These are phyloP conservation scores for Rhodotorula taiwanensis DNA, from an alignment of 768 basidiomycete species.

Conservation along the genomic window DNA sequence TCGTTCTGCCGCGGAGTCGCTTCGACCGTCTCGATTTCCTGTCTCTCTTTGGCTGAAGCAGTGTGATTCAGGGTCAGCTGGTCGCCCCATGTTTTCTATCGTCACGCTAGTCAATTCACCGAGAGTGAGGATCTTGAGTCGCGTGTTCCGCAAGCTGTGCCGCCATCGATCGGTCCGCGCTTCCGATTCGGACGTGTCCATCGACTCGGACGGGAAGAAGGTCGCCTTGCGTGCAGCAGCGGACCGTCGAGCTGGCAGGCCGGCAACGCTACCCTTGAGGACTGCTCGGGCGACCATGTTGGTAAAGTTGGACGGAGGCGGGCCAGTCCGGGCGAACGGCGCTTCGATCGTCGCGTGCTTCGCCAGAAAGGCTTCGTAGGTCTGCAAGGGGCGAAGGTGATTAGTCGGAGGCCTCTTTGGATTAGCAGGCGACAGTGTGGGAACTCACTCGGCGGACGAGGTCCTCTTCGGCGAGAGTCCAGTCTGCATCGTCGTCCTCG, in stretches of 20 bases:
- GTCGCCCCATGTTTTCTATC: too few relatives aligned
- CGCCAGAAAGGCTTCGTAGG: slow-evolving; percentile 22
- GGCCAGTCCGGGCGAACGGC: slow-evolving; percentile 14
- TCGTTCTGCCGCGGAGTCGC: slow-evolving; percentile 19
- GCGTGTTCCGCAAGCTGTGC: slow-evolving; percentile 20
- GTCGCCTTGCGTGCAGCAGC: background rate
- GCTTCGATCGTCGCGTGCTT: slow-evolving; percentile 17
- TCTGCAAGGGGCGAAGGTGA: background rate
- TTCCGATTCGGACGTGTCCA: background rate
- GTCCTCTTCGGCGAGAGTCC: slow-evolving; percentile 24
- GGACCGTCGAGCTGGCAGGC: background rate
- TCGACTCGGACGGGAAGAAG: background rate
- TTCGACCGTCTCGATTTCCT: slow-evolving; percentile 1
- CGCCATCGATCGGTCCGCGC: slow-evolving; percentile 3
- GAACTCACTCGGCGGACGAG: slow-evolving; percentile 16
- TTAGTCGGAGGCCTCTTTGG: too few relatives aligned
- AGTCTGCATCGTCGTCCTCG: slow-evolving; percentile 20
- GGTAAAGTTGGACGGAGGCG: slow-evolving; percentile 29
- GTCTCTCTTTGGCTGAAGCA: slow-evolving; percentile 18
- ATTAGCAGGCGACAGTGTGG: too few relatives aligned
- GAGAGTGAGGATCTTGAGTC: slow-evolving; percentile 23
- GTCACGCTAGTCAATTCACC: slow-evolving; percentile 2
- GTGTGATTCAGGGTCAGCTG: too few relatives aligned
- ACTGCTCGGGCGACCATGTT: slow-evolving; percentile 30
- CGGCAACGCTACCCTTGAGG: background rate